phyloP scores from a whole-genome alignment of 371 early-diverging fungal species.

The Batrachochytrium dendrobatidis region DNA sequence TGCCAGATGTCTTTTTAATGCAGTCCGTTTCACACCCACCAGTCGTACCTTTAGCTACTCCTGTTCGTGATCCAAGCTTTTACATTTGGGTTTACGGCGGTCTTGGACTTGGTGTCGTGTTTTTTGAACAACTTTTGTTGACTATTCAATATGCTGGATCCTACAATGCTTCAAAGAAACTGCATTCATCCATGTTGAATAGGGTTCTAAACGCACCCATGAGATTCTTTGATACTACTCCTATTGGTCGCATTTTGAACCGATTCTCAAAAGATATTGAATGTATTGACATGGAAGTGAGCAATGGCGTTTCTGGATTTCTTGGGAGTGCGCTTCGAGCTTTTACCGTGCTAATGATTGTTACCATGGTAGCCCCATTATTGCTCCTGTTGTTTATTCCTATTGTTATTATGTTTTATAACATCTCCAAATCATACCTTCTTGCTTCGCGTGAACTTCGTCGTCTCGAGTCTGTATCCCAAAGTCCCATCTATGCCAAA shows the following conservation, averaged over 20 bases:
- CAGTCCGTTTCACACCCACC: no score
- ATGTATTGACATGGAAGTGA: conserved; percentile 17
- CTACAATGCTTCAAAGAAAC: conserved; percentile 22
- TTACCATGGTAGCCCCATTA: conserved; percentile 6
- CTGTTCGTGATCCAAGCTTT: no score
- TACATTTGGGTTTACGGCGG: conserved; percentile 20
- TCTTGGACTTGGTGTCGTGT: conserved; percentile 12
- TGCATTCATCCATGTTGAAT: conserved; percentile 29
- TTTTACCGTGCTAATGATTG: conserved; percentile 8
- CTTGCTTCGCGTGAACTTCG: conserved; percentile 67
- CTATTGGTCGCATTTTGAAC: conserved; percentile 62
- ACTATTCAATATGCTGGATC: conserved; percentile 13
- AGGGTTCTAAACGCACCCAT: conserved; percentile 62
- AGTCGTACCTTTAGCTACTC: no score
- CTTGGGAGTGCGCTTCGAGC: background rate
- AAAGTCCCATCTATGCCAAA: conserved; percentile 71
- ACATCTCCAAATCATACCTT: conserved; percentile 41
- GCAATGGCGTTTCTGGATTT: background rate
- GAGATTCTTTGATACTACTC: conserved; percentile 80
- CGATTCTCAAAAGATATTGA: conserved; percentile 23
- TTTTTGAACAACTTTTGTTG: conserved; percentile 1
- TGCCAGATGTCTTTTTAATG: no score
- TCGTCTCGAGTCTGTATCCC: conserved; percentile 66
- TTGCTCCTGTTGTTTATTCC: conserved; percentile 20
- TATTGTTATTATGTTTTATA: conserved; percentile 28